These are phyloP conservation scores for Aureobasidium melanogenum DNA, from an alignment of 2,329 filamentous ascomycete species.

Conservation along the genomic window DNA sequence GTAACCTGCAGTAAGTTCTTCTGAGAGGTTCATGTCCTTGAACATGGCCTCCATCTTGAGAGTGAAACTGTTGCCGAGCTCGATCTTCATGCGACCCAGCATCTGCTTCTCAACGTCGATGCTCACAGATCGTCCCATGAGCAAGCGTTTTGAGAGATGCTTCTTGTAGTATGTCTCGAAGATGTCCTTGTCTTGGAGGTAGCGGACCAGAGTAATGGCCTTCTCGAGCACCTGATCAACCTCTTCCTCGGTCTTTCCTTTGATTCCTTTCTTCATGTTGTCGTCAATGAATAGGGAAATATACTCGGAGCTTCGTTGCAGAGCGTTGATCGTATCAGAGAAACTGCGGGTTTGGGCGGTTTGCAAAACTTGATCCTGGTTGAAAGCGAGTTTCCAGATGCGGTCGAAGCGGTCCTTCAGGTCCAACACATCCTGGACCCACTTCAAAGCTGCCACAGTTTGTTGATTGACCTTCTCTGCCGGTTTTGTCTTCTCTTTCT, in stretches of 20 bases:
- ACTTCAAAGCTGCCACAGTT: constrained; percentile 80
- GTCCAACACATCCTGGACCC: constrained; percentile 82
- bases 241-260: constrained; percentile 83
- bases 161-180: constrained; percentile 99
- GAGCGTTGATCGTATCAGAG: constrained; percentile 84
- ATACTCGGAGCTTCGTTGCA: constrained; percentile 76
- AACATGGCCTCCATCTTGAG: constrained; percentile 95
- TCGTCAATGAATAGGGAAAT: constrained; percentile 96
- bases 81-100: constrained; percentile 94
- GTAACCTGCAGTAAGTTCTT: constrained; percentile 72
- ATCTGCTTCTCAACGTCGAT: constrained; percentile 91
- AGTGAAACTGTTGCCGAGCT: constrained; percentile 90
- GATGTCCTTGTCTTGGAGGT: constrained; percentile 83
- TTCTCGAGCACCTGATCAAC: constrained; percentile 79
- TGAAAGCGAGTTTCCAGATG: constrained; percentile 66
- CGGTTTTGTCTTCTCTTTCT: constrained; percentile 40
- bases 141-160: constrained; percentile 76
- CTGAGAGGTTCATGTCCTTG: constrained; percentile 84
- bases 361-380: constrained; percentile 66
- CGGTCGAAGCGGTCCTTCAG: constrained; percentile 86
- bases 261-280: constrained; percentile 86
- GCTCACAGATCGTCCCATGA: constrained; percentile 84
- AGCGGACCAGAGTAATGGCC: constrained; percentile 78
- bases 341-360: constrained; percentile 80
- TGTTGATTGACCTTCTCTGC: constrained; percentile 57